Conservation (phyloP, 2,329 filamentous ascomycete genomes). For the Akanthomyces uredinophilus region DNA sequence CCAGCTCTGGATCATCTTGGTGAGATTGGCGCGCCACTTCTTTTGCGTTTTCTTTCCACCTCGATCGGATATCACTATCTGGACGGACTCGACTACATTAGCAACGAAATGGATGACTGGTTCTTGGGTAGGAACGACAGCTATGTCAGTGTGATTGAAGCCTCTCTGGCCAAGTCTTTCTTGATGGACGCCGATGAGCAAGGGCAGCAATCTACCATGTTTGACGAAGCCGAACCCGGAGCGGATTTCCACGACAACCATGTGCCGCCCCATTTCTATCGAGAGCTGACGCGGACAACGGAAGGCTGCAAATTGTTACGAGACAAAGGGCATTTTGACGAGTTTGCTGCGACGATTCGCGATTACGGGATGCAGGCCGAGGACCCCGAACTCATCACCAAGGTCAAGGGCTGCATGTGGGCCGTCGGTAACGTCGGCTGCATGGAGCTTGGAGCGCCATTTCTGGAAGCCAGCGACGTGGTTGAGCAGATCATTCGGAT, state of each 20-base stretch:
- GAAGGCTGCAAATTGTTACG: constrained; percentile 87
- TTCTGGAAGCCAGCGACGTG: constrained; percentile 84
- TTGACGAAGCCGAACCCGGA: constrained; percentile 52
- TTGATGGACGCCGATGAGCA: constrained; percentile 58
- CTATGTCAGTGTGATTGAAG: constrained; percentile 93
- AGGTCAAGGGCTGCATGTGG: constrained; percentile 96
- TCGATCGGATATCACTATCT: constrained; percentile 97
- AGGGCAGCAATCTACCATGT: constrained; percentile 53
- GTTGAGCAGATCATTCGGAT: constrained; percentile 84
- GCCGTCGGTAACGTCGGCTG: constrained; percentile 96
- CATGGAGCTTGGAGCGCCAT: constrained; percentile 94
- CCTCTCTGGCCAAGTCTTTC: constrained; percentile 85
- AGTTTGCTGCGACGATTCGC: constrained; percentile 83
- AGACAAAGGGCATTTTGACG: constrained; percentile 93
- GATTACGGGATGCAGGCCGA: constrained; percentile 82
- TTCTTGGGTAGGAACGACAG: constrained; percentile 93
- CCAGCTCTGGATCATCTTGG: constrained; percentile 92
- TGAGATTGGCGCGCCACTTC: constrained; percentile 89
- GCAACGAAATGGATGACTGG: constrained; percentile 99
- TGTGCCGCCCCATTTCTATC: constrained; percentile 96
- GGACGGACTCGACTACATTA: constrained; percentile 95
- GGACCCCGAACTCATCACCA: constrained; percentile 78
- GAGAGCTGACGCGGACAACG: constrained; percentile 84
- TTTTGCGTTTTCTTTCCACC: constrained; percentile 89
- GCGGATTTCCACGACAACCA: constrained; percentile 56